Evolutionary conservation across 192 early-diverging fungal genomes (phyloP), one percentile per base, ranked within the genome.

Genomic region (Diversispora epigaea): DNA sequence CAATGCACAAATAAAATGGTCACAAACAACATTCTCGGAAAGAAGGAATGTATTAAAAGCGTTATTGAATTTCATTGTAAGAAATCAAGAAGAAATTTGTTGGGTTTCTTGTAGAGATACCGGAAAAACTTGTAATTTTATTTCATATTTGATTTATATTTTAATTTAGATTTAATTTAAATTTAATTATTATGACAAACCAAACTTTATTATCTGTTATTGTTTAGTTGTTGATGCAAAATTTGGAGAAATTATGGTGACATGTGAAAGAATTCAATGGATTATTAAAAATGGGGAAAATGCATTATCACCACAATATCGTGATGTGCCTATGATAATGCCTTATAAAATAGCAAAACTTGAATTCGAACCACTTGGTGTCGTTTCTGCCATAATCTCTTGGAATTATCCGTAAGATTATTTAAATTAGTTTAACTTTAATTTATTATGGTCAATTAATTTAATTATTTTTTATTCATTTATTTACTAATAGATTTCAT

Each of bases 191-290:
- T 41, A 11, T 3, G 6, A 44, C 8, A n/a, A 41, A n/a, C n/a
- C n/a, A 17, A n/a, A 8, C 6, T 64, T 19, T 63, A 17, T 32
- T 17, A 32, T 4, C 6, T 52, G 21, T 46, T 32, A 11, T 41
- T 80, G 39, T 32, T 25, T 68, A 89, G 87, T 88, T 77, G 78
- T 95, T 39, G 94, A 95, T 81, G 93, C 92, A 9, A 88, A 85
- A 32, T 85, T 95, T 69, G 94, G 94, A 60, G 94, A 95, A 77
- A 89, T 94, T 15, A 83, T 94, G 68, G 89, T 89, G 0, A 93
- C 90, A 3, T 90, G 90, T 57, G 93, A 90, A 57, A 90, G 91
- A 57, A 84, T 95, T 41, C 84, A 87, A 40, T 95, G 91, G 91
- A 93, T 90, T 3, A 87, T 94, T 75, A 86, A 88, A 49, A 78